Conservation (phyloP, 257 asterid genomes). For the Solanum virginianum region DNA sequence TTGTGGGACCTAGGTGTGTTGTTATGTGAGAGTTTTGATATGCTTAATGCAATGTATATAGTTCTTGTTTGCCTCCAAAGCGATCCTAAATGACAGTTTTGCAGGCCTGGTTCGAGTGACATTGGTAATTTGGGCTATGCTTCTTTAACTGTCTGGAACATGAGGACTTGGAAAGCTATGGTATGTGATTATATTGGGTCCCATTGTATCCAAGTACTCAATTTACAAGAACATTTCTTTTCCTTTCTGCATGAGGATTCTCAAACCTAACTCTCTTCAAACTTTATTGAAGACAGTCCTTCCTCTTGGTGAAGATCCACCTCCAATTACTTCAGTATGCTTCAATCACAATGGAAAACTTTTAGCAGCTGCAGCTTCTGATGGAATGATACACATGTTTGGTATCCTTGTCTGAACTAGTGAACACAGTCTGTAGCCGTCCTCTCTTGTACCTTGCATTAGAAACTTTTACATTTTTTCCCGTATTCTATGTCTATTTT, state of each 20-base stretch:
- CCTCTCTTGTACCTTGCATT: background rate
- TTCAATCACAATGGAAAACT: conserved; percentile 97
- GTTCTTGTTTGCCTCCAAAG: background rate
- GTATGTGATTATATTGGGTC: conserved; percentile 37
- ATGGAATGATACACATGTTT: conserved; percentile 97
- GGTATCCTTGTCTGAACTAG: conserved; percentile 54
- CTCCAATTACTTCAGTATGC: conserved; percentile 82
- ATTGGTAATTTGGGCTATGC: conserved; percentile 67
- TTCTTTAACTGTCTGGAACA: conserved; percentile 92
- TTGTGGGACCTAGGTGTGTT: background rate
- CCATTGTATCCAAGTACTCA: conserved; percentile 3
- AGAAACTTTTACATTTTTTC: background rate
- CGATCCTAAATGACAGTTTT: conserved; percentile 6
- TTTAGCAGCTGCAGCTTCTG: conserved; percentile 95
- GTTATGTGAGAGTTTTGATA: background rate
- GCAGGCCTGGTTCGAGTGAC: conserved; percentile 54
- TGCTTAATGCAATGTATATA: background rate
- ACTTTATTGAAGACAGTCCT: conserved; percentile 84
- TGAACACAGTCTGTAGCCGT: background rate
- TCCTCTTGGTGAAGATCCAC: conserved; percentile 99
- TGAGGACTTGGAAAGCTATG: conserved; percentile 96
- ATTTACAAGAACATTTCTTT: background rate
- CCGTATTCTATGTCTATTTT: background rate
- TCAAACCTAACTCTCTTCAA: conserved; percentile 29
- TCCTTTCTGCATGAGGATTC: conserved; percentile 12